Evolutionary conservation across 306 rosid species (phyloP).

Genomic region (Dalbergia cochinchinensis): DNA sequence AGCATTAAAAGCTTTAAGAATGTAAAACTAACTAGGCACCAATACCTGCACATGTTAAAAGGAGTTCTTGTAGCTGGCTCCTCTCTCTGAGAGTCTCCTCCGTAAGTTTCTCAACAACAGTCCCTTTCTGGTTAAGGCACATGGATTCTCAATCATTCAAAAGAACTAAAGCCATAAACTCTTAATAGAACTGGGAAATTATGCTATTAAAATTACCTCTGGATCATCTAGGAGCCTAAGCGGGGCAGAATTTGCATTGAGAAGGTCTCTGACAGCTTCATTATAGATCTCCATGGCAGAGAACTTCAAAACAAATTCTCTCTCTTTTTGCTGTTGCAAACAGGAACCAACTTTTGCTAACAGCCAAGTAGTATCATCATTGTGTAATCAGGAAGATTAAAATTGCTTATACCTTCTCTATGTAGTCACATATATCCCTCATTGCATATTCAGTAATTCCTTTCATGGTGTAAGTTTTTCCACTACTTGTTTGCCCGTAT

Average conservation of each 20-base stretch:
- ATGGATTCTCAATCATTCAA: slow-evolving; percentile 35
- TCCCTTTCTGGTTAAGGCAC: slow-evolving; percentile 74
- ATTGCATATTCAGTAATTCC: slow-evolving; percentile 82
- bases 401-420: slow-evolving; percentile 60
- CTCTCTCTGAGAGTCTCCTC: slow-evolving; percentile 74
- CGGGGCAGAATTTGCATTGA: slow-evolving; percentile 56
- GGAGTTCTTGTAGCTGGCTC: slow-evolving; percentile 68
- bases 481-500: slow-evolving; percentile 97
- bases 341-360: slow-evolving; percentile 38
- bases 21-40: slow-evolving; percentile 14
- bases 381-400: not conserved
- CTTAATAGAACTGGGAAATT: not conserved
- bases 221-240: slow-evolving; percentile 93
- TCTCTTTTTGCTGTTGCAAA: slow-evolving; percentile 68
- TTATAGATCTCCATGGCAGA: slow-evolving; percentile 96
- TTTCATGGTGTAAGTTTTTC: slow-evolving; percentile 93
- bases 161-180: slow-evolving; percentile 17
- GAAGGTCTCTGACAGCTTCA: slow-evolving; percentile 90
- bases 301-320: slow-evolving; percentile 77
- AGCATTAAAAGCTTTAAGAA: slow-evolving; percentile 25
- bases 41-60: slow-evolving; percentile 78
- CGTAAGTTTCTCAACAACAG: slow-evolving; percentile 79
- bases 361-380: slow-evolving; percentile 4
- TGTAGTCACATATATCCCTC: slow-evolving; percentile 72
- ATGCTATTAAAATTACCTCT: slow-evolving; percentile 63